These are phyloP conservation scores for Trichoderma cornu-damae DNA, from an alignment of 2,329 filamentous ascomycete genomes.

Conservation along the genomic window DNA sequence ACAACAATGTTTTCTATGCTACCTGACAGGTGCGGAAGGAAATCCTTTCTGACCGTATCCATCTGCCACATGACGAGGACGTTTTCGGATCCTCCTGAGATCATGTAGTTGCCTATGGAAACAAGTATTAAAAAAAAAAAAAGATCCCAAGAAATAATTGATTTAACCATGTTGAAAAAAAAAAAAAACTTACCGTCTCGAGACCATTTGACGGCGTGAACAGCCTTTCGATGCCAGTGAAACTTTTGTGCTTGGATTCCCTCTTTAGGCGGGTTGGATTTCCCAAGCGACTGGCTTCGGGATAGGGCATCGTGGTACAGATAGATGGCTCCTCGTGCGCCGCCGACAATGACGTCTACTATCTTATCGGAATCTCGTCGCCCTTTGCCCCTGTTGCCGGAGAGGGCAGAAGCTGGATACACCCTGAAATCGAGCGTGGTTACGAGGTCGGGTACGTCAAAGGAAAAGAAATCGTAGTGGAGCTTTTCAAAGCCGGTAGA, in stretches of 20 bases:
- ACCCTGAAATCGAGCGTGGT: slow-evolving; percentile 61
- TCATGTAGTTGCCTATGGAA: slow-evolving; percentile 77
- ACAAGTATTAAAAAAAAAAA: slow-evolving; percentile 32
- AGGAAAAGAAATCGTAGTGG: slow-evolving; percentile 52
- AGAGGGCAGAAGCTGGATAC: slow-evolving; percentile 22
- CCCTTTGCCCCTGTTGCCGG: slow-evolving; percentile 23
- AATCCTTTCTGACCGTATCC: slow-evolving; percentile 75
- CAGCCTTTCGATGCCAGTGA: slow-evolving; percentile 87
- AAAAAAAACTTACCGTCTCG: slow-evolving; percentile 81
- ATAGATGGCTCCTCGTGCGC: slow-evolving; percentile 69
- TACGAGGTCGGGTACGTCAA: slow-evolving; percentile 58
- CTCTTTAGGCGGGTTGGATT: slow-evolving; percentile 39
- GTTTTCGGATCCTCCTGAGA: slow-evolving; percentile 88
- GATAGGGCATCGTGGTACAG: slow-evolving; percentile 72
- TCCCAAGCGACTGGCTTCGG: slow-evolving; percentile 46
- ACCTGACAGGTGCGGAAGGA: slow-evolving; percentile 83
- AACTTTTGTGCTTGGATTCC: slow-evolving; percentile 59
- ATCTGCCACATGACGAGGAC: slow-evolving; percentile 90
- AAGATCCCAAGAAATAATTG: not conserved
- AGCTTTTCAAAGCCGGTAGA: slow-evolving; percentile 26
- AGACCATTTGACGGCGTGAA: slow-evolving; percentile 86
- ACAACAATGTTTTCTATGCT: slow-evolving; percentile 80
- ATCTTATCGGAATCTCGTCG: slow-evolving; percentile 32
- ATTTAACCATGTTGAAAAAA: slow-evolving; percentile 10
- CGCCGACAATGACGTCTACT: slow-evolving; percentile 74